Evolutionary conservation across 2,329 filamentous ascomycete genomes (phyloP), one percentile per base, ranked within the genome.

Genomic region (Phyllosticta citriasiana): DNA sequence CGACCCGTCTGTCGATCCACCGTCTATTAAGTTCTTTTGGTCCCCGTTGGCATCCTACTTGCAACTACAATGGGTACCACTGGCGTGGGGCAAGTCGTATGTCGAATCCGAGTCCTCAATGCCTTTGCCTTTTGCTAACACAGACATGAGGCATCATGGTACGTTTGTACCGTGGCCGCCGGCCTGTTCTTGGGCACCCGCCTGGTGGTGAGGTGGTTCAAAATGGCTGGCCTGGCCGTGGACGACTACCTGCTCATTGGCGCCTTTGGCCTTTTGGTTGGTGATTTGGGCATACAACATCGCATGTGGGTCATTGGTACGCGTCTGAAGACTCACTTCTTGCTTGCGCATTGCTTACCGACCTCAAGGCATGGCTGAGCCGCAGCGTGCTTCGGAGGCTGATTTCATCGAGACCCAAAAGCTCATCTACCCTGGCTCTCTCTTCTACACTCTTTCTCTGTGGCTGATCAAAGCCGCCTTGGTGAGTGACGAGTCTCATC

Each of bases 391-490:
- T 3, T 66, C 62, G 2, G 65, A 59, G 5, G 65, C 64, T 10
- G 62, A 69, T 14, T 60, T 69, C 50, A 65, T 67, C 55, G 63
- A 64, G 19, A 69, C 68, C 62, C 55, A 64, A 10, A 62, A 69
- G 52, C 75, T 76, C 70, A 76, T 76, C 30, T 67, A 76, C 0
- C 75, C 75, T 1, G 75, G 75, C 14, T 76, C 75, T 1, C 68
- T 72, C 2, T 69, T 77, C 2, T 77, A 77, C 54, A 73, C 77
- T 0, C 66, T 74, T 2, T 76, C 74, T 2, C 62, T 77, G 4
- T 77, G 75, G 75, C 66, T 72, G 12, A 73, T 77, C 66, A 77
- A 77, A 55, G 66, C 76, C 5, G 74, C 74, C 4, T 66, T 77
- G 3, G 74, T 77, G 7, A 33, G 59, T 52, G 7, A 24, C 6